Evolutionary conservation across 2,329 filamentous ascomycete genomes (phyloP), one percentile per base, ranked within the genome.

Genomic region (Exophiala calicioides): DNA sequence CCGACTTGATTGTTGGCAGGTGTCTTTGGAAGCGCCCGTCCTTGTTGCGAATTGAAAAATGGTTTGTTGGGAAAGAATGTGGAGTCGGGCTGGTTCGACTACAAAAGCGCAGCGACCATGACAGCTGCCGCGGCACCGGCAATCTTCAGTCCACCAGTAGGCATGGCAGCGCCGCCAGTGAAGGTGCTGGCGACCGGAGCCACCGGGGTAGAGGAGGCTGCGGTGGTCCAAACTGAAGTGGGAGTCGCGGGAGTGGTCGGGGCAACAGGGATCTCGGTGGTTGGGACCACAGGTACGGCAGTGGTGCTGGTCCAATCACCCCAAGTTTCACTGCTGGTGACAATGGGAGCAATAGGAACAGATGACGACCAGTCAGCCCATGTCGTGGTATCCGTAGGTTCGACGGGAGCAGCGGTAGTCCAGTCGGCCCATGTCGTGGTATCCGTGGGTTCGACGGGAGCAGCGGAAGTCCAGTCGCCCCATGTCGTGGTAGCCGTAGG

Each of bases 51-150:
- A 35, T 45, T 26, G 44, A 37, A 44, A 26, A 37, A n/a, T 12
- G 18, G 7, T n/a, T 31, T 12, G 23, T 21, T 10, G 9, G 39
- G 15, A 20, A 20, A 18, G n/a, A 23, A 21, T 26, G 36, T 3
- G 5, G 21, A 30, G 20, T 9, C 10, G 21, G 16, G 15, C n/a
- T 23, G 15, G 23, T 6, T 16, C 18, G 24, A 29, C 45, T 44
- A 56, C 18, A 56, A 36, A 26, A 56, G 18, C 13, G 52, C 54
- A 13, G 37, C 54, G 20, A 50, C 45, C 24, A 53, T 27, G 26
- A 55, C 13, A 35, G 47, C 54, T n/a, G 47, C 43, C 23, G 47
- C 51, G 16, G 51, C 54, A 42, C 48, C 52, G 20, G 45, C 47
- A 10, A 57, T 18, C 35, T 52, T 48, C 29, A 40, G 21, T 19